Base-by-base conservation (phyloP, 1,139 yeast species). In the Suhomyces atakaporum region DNA sequence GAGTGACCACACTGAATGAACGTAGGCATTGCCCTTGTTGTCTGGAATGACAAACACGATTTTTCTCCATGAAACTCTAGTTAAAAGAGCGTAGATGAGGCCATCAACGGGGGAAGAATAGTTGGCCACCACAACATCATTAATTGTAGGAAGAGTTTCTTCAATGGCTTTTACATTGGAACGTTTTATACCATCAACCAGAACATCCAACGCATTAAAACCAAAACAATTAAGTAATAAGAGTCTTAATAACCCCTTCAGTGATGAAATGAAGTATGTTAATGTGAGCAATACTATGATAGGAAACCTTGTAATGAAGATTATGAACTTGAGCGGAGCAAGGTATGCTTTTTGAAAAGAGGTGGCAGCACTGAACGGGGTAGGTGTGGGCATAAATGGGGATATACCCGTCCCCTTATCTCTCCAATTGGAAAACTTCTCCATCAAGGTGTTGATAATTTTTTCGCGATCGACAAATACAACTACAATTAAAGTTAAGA, bases 401-500 rank as follows among this genome's bases (percentile, higher is more conserved):
- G 88, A 77, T 12, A 84, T 81, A n/a, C 94, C 94, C 3, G 92
- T 84, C 2, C 87, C 87, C 48, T 79, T 82, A 51, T 84, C 94
- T 56, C 90, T 74, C 78, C 82, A 84, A 42, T 72, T 71, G 25
- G 87, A 78, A 59, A 76, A 84, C 60, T 83, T 83, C 58, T 84
- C 94, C 94, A 84, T 83, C 29, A 15, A 27, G 3, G 20, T 25
- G 11, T 19, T 16, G 24, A 16, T 12, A 20, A 15, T 19, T 33
- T 13, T 31, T 11, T n/a, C n/a, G n/a, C n/a, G n/a, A n/a, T n/a
- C n/a, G n/a, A n/a, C n/a, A n/a, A n/a, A n/a, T n/a, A n/a, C n/a
- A n/a, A n/a, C n/a, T n/a, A n/a, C n/a, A n/a, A n/a, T n/a, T n/a
- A n/a, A n/a, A n/a, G n/a, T 35, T 31, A 33, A 33, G 39, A 39